phyloP scores from a whole-genome alignment of 805 yeast species.

The Dipodascus geniculatus region DNA sequence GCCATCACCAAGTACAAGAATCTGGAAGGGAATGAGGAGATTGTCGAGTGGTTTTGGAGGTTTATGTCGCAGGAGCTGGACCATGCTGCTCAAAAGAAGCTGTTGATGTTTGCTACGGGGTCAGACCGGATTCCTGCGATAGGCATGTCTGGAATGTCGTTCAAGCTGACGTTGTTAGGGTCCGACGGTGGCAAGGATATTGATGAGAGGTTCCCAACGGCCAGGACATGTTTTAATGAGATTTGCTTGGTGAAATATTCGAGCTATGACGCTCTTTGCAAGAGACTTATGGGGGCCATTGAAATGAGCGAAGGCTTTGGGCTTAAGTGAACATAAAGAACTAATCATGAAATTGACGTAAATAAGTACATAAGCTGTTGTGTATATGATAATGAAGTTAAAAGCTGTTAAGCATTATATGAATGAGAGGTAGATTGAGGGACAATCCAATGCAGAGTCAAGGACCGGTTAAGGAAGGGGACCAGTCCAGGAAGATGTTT shows the following conservation, averaged over 20 bases:
- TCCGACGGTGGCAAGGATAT: conserved; percentile 30
- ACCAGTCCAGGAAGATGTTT: no score
- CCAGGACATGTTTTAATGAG: conserved; percentile 95
- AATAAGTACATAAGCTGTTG: background rate
- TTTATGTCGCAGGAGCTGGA: conserved; percentile 40
- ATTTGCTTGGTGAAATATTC: conserved; percentile 61
- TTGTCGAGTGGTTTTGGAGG: conserved; percentile 78
- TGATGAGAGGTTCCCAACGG: conserved; percentile 55
- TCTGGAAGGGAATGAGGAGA: conserved; percentile 29
- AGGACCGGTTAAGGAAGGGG: no score
- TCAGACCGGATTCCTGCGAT: conserved; percentile 89
- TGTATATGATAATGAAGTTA: background rate
- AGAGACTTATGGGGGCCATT: conserved; percentile 58
- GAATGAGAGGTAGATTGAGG: background rate
- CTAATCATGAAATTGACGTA: background rate
- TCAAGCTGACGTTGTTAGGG: conserved; percentile 50
- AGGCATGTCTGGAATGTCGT: conserved; percentile 64
- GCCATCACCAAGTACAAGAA: conserved; percentile 56
- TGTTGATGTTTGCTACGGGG: conserved; percentile 76
- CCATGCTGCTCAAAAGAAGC: conserved; percentile 41
- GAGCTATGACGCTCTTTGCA: conserved; percentile 38
- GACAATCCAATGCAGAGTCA: background rate
- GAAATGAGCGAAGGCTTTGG: conserved; percentile 83
- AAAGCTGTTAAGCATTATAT: background rate
- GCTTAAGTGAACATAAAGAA: conserved; percentile 36